Evolutionary conservation across 441 rosid genomes (phyloP), one percentile per base, ranked within the genome.

Genomic region (Jatropha podagrica): DNA sequence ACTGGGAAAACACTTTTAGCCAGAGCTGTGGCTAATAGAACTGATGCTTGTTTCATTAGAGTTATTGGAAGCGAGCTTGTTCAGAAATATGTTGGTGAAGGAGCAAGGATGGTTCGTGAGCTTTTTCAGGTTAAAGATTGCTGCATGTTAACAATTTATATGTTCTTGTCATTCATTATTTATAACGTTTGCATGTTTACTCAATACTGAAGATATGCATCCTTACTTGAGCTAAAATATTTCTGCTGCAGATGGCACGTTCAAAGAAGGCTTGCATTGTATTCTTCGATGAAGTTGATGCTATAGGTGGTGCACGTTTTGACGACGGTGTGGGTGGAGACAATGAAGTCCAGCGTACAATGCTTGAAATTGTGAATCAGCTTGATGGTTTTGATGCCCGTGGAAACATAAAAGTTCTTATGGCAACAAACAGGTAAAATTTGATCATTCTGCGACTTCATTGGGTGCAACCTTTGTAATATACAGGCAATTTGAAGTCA

Each of bases 51-150:
- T 80, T 94, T 94, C 77, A 92, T 92, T 78, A 90, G 98, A 72
- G 98, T 94, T 74, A 92, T 94, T 68, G 97, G 98, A 42, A 94
- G 98, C 81, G 97, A 94, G 85, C 96, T 94, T 69, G 97, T 94
- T 78, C 98, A 94, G 80, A 94, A 94, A 79, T 94, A 94, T 71
- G 95, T 94, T 8, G 98, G 98, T 56, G 98, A 94, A 84, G 98
- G 97, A 77, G 97, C 98, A 46, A 85, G 96, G 72, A 92, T 94
- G 97, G 97, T 94, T 80, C 91, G 98, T 23, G 98, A 94, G 62
- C 82, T 94, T 23, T 92, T 94, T 80, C 97, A 91, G 94, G 98
- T 91, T 7, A 66, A 65, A 42, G 17, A 4, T 46, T 69, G 49
- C 58, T 20, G 14, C 63, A 55, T 49, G 1, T 11, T 65, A 7